A percentile compares a stretch with the other conserved stretches of the same genome.
Conservation (phyloP, 2,329 filamentous ascomycete genomes). For the Hirsutella minnesotensis region DNA sequence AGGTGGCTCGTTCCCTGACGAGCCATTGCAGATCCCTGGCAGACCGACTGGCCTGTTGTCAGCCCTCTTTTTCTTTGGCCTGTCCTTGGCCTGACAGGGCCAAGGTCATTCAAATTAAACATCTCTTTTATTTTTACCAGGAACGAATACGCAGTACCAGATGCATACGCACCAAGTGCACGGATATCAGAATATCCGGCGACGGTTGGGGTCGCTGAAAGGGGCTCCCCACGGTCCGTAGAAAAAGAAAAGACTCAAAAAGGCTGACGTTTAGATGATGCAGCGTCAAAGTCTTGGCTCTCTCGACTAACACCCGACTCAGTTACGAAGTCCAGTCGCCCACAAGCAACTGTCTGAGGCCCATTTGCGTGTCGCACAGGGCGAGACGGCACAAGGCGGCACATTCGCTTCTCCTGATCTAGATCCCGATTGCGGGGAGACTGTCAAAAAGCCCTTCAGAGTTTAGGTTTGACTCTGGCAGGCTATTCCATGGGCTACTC, state of each 20-base stretch:
- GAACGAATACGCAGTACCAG: too few species aligned
- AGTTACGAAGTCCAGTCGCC: too few species aligned
- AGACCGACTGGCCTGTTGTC: neutral
- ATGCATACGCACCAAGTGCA: too few species aligned
- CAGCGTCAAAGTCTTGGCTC: neutral
- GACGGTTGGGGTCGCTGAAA: too few species aligned
- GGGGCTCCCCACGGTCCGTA: too few species aligned
- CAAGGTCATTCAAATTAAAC: too few species aligned
- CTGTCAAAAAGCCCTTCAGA: neutral
- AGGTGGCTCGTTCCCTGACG: neutral
- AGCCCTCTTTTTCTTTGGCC: neutral
- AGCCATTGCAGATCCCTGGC: neutral
- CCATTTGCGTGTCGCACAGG: neutral
- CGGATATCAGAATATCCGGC: too few species aligned
- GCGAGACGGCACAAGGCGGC: neutral
- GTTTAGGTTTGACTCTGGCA: neutral
- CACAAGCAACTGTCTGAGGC: too few species aligned
- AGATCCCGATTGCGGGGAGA: conserved; percentile 4
- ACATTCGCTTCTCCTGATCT: conserved; percentile 1
- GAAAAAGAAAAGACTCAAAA: too few species aligned
- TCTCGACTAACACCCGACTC: too few species aligned
- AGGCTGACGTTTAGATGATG: neutral
- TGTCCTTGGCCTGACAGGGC: neutral
- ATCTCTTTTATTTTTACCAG: too few species aligned
- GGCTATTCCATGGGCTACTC: neutral